Evolutionary conservation across 768 basidiomycete species (phyloP).

Genomic region (Tulasnella sp.): DNA sequence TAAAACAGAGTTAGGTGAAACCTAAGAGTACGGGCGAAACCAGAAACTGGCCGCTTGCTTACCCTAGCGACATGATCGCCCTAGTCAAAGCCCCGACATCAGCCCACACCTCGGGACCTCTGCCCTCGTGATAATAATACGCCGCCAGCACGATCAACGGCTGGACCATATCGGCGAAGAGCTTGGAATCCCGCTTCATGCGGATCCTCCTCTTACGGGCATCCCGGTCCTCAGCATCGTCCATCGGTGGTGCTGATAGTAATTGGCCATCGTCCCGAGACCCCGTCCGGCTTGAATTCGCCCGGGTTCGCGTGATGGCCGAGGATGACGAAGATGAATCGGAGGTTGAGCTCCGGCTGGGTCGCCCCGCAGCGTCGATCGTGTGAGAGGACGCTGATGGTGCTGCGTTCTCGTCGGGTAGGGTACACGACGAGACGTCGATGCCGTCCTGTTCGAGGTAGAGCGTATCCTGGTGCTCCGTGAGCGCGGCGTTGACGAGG

Average conservation of each 20-base stretch:
- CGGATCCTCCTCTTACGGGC: not conserved
- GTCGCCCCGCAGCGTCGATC: no score
- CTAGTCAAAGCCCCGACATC: constrained; percentile 3
- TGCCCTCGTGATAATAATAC: constrained; percentile 19
- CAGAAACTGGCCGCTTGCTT: not conserved
- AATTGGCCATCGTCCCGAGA: not conserved
- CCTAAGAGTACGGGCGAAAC: not conserved
- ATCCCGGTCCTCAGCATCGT: not conserved
- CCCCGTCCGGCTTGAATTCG: not conserved
- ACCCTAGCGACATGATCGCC: constrained; percentile 15
- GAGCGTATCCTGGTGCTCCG: constrained; percentile 11
- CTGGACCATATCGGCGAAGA: constrained; percentile 22
- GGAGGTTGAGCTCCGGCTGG: not conserved
- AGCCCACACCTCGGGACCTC: constrained; percentile 17
- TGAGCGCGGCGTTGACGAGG: constrained; percentile 17
- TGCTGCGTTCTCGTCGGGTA: not conserved
- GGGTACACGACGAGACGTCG: not conserved
- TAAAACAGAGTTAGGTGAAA: not conserved
- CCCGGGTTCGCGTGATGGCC: not conserved
- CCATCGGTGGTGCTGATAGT: no score
- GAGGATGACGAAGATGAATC: not conserved
- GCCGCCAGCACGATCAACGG: constrained; percentile 20
- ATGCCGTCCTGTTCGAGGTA: not conserved
- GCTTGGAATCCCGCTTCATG: not conserved
- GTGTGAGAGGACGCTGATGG: not conserved